Evolutionary conservation across 768 basidiomycete genomes (phyloP).

Genomic region (button mushroom (Agaricus bisporus)): DNA sequence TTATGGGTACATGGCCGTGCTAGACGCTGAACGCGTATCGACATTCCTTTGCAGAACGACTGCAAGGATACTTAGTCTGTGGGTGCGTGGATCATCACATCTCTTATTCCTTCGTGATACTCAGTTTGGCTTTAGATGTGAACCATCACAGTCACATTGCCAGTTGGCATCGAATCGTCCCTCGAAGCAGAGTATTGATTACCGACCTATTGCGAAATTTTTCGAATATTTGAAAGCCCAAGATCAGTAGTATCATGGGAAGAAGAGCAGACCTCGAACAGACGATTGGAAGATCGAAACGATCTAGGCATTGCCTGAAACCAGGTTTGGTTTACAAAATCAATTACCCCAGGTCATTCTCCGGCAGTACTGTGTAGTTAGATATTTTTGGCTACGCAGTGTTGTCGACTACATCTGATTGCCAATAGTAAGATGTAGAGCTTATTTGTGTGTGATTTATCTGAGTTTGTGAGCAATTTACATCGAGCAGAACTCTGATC

Average conservation of each 20-base stretch:
- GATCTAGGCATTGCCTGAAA: too few species aligned
- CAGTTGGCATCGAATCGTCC: too few species aligned
- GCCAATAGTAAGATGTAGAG: slow-evolving; percentile 11
- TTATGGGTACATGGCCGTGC: not conserved
- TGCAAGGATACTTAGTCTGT: slow-evolving; percentile 1
- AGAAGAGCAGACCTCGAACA: too few species aligned
- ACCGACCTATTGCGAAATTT: too few species aligned
- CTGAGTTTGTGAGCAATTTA: not conserved
- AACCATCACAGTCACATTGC: too few species aligned
- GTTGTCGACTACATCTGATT: slow-evolving; percentile 12
- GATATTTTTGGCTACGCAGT: slow-evolving; percentile 3
- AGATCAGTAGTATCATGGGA: not conserved
- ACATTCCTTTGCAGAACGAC: slow-evolving; percentile 8
- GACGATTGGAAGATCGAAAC: not conserved
- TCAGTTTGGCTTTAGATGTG: too few species aligned
- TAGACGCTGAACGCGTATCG: not conserved
- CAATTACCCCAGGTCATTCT: slow-evolving; percentile 11
- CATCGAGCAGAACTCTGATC: too few species aligned
- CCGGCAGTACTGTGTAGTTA: slow-evolving; percentile 4
- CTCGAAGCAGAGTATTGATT: too few species aligned
- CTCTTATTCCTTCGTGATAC: not conserved
- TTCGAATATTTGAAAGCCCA: not conserved
- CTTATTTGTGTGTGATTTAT: not conserved
- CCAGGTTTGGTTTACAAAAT: slow-evolving; percentile 6
- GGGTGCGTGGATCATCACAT: not conserved